A percentile compares a stretch with the other conserved stretches of the same genome.
Evolutionary conservation across 192 early-diverging fungal species (phyloP).

Genomic region (Anaeromyces robustus): DNA sequence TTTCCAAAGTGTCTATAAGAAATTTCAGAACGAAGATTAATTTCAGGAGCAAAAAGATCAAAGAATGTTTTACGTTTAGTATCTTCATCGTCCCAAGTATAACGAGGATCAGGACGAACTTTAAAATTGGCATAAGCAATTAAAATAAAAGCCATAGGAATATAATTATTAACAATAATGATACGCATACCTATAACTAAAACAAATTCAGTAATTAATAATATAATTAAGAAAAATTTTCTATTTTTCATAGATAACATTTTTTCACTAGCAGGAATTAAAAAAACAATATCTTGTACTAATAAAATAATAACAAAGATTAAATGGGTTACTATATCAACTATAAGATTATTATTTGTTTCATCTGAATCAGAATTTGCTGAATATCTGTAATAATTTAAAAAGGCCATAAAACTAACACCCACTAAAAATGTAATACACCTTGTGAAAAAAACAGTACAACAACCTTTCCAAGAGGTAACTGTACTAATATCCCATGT

Average conservation of each 20-base stretch:
- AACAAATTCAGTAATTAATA: background rate
- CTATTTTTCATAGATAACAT: background rate
- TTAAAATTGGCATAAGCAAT: background rate
- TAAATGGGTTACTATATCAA: background rate
- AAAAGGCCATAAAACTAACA: background rate
- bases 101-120: background rate
- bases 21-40: background rate
- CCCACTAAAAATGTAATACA: background rate
- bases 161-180: background rate
- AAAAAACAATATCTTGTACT: background rate
- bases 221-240: background rate
- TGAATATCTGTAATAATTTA: background rate
- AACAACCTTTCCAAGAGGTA: background rate
- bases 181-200: background rate
- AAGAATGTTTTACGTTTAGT: background rate
- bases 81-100: background rate
- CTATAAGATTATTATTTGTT: background rate
- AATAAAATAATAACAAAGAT: background rate
- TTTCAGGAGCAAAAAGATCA: background rate
- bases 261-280: background rate
- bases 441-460: background rate
- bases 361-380: background rate
- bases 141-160: background rate
- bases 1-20: background rate
- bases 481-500: background rate